Evolutionary conservation across 2,329 filamentous ascomycete species (phyloP), one percentile per base, ranked within the genome.

Genomic region (Stagonosporopsis rhizophila): DNA sequence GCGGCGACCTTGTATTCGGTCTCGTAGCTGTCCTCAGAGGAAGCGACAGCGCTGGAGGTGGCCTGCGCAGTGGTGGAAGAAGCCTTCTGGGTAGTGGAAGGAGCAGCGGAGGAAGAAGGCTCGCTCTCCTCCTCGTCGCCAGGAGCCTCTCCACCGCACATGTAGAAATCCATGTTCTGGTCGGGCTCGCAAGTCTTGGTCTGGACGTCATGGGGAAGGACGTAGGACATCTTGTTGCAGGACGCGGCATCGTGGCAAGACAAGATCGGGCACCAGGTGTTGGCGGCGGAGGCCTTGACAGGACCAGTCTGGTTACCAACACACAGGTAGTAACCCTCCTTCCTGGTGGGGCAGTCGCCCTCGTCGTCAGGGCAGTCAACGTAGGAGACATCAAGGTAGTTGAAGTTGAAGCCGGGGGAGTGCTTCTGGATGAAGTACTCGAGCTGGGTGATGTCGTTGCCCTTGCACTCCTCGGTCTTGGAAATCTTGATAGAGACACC

Each of bases 401-500:
- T 72, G 47, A 46, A 59, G 23, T 50, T 45, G 52, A 56, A 70
- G 6, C 30, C 44, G 5, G 42, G 25, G 8, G 48, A 50, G 17
- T 53, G 50, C 30, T 60, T 59, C 38, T 60, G 32, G 41, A 71
- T 61, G 58, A 64, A 75, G 70, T 78, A 78, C 60, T 78, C 76
- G 39, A 78, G 58, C 52, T 78, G 76, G 0, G 69, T 68, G 39
- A 75, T 71, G 47, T 71, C 65, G 52, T 48, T 54, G 14, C 60
- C 62, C 38, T 67, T 69, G 69, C 71, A 74, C 27, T 67, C 9
- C 11, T 66, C 23, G 6, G 52, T 58, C 62, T 74, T 76, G n/a
- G 73, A 73, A 28, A 78, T 52, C 66, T 78, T 78, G 64, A 78
- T 69, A 4, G 76, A 78, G 14, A 76, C 63, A 53, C 75, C 76